Evolutionary conservation across 345 rosid genomes (phyloP), one percentile per base, ranked within the genome.

Genomic region (Hibiscus mutabilis): DNA sequence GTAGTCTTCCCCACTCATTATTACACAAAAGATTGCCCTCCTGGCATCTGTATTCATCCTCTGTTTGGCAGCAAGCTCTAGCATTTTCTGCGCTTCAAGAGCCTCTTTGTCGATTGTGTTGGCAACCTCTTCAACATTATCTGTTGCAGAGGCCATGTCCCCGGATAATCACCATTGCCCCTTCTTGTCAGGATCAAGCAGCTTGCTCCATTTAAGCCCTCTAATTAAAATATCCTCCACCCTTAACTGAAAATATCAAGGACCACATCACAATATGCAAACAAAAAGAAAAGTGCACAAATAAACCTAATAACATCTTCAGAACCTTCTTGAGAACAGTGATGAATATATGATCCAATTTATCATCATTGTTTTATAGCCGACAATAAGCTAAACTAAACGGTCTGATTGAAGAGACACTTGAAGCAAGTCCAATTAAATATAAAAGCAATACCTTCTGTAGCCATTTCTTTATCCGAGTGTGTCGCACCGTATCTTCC

Each of bases 111-210:
- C 99, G 44, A 95, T 95, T 76, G 87, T 89, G 79, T 78, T 81
- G 56, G 99, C 97, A 64, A 92, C 86, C 57, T 90, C 89, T 75
- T 84, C 90, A 55, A 74, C 78, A 56, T 82, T 62, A 73, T 87
- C 86, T 22, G 83, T 59, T 47, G 60, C 69, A 47, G 76, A 75
- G 52, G 76, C 80, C 35, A 71, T 51, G 24, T 87, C 92, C 16
- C 91, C 90, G 44, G 93, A 86, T 74, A 85, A 69, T 97, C 99
- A 95, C 97, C 99, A 94, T 68, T 87, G 97, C 37, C 99, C 97
- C 79, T 87, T 92, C 82, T 92, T 94, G 79, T 85, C 82, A 57
- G 91, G 88, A 79, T 90, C 96, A 75, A 92, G 88, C 70, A 94
- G 87, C 82, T 85, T 90, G 85, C 88, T 92, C 99, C 97, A 94